Conservation (phyloP, 352 stramenopile species). For the Globisporangium parvum region DNA sequence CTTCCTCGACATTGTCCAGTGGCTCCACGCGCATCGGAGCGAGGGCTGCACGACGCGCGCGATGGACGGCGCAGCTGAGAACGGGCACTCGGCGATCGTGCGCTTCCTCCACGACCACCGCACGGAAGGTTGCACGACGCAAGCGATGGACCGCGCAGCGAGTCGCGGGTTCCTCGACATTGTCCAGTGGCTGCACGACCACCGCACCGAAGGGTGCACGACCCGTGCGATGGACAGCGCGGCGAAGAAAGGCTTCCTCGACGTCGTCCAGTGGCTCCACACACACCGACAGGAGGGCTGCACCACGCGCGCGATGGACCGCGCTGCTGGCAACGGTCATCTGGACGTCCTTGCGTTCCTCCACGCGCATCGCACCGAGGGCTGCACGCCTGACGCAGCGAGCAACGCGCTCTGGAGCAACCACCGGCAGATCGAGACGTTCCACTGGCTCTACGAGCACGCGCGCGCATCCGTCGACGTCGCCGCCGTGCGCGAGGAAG, state of each 20-base stretch:
- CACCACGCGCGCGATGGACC: constrained; percentile 7
- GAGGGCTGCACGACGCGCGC: constrained; percentile 10
- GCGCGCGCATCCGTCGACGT: neutral
- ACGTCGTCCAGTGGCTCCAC: constrained; percentile 11
- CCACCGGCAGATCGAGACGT: constrained; percentile 13
- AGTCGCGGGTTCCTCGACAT: constrained; percentile 6
- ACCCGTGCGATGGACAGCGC: constrained; percentile 20
- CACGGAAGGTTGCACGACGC: constrained; percentile 4
- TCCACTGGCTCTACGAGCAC: constrained; percentile 12
- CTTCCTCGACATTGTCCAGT: constrained; percentile 8
- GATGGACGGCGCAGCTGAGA: constrained; percentile 11
- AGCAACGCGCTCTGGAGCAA: constrained; percentile 6
- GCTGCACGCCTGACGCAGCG: constrained; percentile 7
- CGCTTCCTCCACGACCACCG: constrained; percentile 7
- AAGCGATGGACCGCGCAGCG: constrained; percentile 8
- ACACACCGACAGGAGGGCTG: constrained; percentile 5
- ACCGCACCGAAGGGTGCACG: constrained; percentile 18
- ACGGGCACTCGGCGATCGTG: constrained; percentile 7
- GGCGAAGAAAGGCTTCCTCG: constrained; percentile 10
- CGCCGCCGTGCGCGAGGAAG: neutral
- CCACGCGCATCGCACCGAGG: constrained; percentile 1
- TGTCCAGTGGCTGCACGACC: constrained; percentile 14
- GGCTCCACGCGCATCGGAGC: constrained; percentile 3
- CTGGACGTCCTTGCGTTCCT: constrained; percentile 7
- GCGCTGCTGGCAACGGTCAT: constrained; percentile 7